These are phyloP conservation scores for Aspergillus floridensis DNA, from an alignment of 2,329 filamentous ascomycete genomes.

Conservation along the genomic window DNA sequence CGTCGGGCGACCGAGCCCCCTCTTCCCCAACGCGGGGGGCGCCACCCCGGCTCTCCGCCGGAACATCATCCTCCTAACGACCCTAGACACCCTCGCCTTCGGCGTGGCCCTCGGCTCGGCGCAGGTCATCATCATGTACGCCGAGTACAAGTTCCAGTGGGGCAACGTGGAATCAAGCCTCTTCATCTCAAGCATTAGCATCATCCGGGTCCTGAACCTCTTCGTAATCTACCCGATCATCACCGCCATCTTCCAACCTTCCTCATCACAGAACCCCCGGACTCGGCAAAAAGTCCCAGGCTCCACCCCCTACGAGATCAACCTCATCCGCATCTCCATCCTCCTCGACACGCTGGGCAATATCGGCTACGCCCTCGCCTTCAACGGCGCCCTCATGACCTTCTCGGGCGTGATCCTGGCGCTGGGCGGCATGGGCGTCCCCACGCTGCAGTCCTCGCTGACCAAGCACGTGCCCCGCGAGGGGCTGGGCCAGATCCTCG, in stretches of 20 bases:
- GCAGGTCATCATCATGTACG: constrained; percentile 81
- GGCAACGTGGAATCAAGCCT: constrained; percentile 73
- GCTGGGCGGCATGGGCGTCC: constrained; percentile 79
- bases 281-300: too few species aligned
- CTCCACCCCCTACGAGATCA: constrained; percentile 74
- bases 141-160: constrained; percentile 78
- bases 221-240: constrained; percentile 72
- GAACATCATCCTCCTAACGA: constrained; percentile 78
- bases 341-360: constrained; percentile 74
- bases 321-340: constrained; percentile 71
- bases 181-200: constrained; percentile 78
- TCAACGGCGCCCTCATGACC: constrained; percentile 64
- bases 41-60: constrained; percentile 62
- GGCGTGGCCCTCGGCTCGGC: constrained; percentile 77
- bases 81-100: constrained; percentile 78
- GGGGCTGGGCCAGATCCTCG: constrained; percentile 80
- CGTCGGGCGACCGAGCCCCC: constrained; percentile 25
- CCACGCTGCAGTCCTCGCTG: constrained; percentile 76
- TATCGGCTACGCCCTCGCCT: constrained; percentile 68
- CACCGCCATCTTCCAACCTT: constrained; percentile 68
- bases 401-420: constrained; percentile 69
- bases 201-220: constrained; percentile 71
- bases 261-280: too few species aligned
- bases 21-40: constrained; percentile 52
- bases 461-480: constrained; percentile 89